Percentiles rank a stretch among this genome's conserved stretches.
Evolutionary conservation across 2,329 filamentous ascomycete genomes (phyloP).

Genomic region (Ilyonectria destructans): DNA sequence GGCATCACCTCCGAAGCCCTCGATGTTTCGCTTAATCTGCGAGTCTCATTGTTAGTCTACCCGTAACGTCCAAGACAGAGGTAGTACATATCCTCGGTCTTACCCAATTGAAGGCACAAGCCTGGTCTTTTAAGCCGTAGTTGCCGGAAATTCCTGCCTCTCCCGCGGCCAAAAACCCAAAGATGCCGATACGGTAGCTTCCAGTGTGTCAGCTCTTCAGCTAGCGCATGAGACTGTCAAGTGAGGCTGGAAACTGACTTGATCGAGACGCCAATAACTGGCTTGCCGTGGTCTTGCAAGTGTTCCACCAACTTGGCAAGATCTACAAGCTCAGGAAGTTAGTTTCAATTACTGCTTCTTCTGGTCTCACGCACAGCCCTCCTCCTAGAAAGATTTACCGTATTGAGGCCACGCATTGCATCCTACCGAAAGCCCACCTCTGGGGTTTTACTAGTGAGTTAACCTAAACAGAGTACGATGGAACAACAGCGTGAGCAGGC

Average conservation of each 20-base stretch:
- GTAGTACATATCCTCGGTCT: no score
- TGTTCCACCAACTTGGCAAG: background rate
- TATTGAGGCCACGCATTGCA: background rate
- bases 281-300: background rate
- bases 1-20: conserved; percentile 11
- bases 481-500: background rate
- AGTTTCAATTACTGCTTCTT: background rate
- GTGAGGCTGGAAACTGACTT: background rate
- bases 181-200: no score
- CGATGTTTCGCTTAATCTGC: background rate
- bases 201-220: no score
- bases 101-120: no score
- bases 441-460: background rate
- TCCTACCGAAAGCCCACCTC: background rate
- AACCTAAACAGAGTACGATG: no score
- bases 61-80: no score
- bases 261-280: background rate
- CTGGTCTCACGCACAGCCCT: no score
- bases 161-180: no score
- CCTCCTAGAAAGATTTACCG: background rate
- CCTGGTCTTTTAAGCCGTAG: no score
- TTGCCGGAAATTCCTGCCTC: no score
- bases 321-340: background rate
- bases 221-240: background rate
- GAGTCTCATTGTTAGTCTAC: background rate